Conservation (phyloP, 1,284 basidiomycete species). For the Trametes sp. region DNA sequence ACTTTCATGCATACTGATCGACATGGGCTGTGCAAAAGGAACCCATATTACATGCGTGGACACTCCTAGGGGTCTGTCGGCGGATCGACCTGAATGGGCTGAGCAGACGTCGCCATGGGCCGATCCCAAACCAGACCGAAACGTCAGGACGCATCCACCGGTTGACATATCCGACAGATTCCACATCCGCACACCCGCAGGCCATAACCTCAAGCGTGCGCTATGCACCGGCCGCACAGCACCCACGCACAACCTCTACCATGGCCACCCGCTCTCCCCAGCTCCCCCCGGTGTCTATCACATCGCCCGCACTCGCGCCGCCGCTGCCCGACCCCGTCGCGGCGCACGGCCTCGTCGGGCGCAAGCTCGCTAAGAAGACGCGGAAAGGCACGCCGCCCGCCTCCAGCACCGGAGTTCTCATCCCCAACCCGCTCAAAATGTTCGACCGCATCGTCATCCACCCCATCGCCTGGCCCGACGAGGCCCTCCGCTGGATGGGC, state of each 20-base stretch:
- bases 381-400: background rate
- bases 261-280: slow-evolving; percentile 13
- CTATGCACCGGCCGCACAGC: no score
- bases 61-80: background rate
- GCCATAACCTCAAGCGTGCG: slow-evolving; percentile 3
- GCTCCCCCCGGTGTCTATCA: background rate
- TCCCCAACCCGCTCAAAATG: slow-evolving; percentile 19
- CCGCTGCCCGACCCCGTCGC: background rate
- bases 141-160: slow-evolving; percentile 2
- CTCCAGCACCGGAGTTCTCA: background rate
- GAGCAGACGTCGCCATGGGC: background rate
- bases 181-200: slow-evolving; percentile 8
- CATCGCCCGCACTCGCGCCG: background rate
- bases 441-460: slow-evolving; percentile 21
- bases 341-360: background rate
- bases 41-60: no score
- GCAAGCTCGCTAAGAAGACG: background rate
- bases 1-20: no score
- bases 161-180: slow-evolving; percentile 5
- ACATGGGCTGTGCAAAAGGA: no score
- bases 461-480: slow-evolving; percentile 14
- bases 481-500: slow-evolving; percentile 18
- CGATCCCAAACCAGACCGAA: background rate
- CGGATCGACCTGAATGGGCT: background rate
- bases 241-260: background rate